A percentile compares a stretch with the other conserved stretches of the same genome.
Conservation (phyloP, 192 early-diverging fungal genomes). For the Backusella luteola region DNA sequence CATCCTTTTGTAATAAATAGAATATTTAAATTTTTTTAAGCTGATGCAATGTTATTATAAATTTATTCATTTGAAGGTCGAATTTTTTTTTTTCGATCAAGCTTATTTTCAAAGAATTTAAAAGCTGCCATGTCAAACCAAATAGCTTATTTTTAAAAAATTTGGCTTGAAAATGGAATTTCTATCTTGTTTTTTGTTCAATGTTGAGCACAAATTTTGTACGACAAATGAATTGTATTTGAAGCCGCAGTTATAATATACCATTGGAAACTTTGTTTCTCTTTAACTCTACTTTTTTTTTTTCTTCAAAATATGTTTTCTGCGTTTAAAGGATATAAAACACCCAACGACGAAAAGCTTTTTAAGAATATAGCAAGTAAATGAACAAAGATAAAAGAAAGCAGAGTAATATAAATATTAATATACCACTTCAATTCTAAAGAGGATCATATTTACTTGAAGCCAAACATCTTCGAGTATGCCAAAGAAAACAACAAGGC, state of each 20-base stretch:
- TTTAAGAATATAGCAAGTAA: background rate
- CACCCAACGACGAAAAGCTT: background rate
- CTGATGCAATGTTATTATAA: no score
- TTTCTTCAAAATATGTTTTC: background rate
- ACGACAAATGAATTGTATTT: background rate
- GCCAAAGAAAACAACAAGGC: background rate
- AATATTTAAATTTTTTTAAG: no score
- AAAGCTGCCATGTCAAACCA: no score
- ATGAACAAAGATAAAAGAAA: background rate
- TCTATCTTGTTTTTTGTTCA: background rate
- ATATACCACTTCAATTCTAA: background rate
- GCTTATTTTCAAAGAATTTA: no score
- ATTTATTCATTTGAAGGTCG: no score
- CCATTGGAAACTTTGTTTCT: background rate
- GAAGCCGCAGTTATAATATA: background rate
- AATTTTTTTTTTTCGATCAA: no score
- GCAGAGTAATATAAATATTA: background rate
- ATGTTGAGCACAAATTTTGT: background rate
- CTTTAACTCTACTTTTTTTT: background rate
- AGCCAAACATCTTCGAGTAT: background rate
- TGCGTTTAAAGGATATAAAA: background rate
- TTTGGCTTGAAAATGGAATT: no score
- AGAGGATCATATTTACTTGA: background rate
- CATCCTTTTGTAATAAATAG: no score
- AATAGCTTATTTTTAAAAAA: no score